Conservation (phyloP, 2,329 filamentous ascomycete species). For the Xylaria sp. region DNA sequence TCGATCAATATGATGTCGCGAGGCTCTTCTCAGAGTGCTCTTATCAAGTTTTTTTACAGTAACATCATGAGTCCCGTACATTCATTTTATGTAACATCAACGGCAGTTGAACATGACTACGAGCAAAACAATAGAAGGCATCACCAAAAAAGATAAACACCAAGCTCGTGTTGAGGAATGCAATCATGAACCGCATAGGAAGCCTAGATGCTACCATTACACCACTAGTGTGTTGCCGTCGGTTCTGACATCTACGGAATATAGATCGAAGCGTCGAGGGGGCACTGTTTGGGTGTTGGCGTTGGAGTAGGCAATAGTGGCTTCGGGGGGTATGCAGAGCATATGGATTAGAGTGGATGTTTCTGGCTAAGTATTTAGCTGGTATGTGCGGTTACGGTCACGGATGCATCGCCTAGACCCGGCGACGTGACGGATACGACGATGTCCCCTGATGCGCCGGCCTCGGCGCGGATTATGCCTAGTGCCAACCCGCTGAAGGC, state of each 20-base stretch:
- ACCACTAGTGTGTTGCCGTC: neutral
- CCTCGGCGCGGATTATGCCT: constrained; percentile 35
- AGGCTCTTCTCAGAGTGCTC: too few relatives aligned
- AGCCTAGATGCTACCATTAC: neutral
- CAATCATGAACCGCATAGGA: neutral
- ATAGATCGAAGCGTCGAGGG: neutral
- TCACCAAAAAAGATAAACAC: neutral
- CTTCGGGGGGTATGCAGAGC: too few relatives aligned
- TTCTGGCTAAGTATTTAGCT: too few relatives aligned
- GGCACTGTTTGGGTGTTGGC: neutral
- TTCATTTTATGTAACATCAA: too few relatives aligned
- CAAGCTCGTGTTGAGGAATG: neutral
- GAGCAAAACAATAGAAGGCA: neutral
- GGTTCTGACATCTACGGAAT: neutral
- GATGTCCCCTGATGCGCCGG: constrained; percentile 25
- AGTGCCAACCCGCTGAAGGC: constrained; percentile 40
- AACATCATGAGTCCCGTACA: too few relatives aligned
- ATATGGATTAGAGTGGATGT: too few relatives aligned
- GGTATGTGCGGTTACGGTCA: constrained; percentile 6
- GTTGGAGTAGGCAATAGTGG: neutral
- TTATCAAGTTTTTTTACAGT: too few relatives aligned
- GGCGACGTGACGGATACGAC: constrained; percentile 22
- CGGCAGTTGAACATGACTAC: too few relatives aligned
- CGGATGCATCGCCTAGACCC: constrained; percentile 17
- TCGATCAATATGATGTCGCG: too few relatives aligned